Base-by-base conservation (phyloP, 352 stramenopile species). In the Globisporangium rhizosaccharum region DNA sequence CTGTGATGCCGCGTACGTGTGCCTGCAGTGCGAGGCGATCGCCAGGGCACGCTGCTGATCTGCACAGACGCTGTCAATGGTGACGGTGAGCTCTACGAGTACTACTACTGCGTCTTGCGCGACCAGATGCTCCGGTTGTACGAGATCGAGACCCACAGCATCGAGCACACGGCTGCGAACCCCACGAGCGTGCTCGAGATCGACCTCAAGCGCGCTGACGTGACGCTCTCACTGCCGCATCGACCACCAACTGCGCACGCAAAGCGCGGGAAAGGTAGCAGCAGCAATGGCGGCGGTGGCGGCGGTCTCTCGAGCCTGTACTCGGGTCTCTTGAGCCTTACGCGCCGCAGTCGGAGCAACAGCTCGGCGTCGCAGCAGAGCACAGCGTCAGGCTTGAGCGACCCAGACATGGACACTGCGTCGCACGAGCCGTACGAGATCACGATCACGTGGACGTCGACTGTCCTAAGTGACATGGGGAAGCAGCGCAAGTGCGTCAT, bases 51-150 rank as follows among this genome's bases (percentile, higher is more conserved):
- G 0, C 52, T 85, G 14, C 47, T 85, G 2, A 58, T 71, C 39
- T 61, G 59, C 25, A 57, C 53, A 14, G 48, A 53, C 15, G 41
- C 52, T 1, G 39, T n/a, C 1, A 30, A 17, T 15, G 45, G 56
- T 17, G 46, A 58, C 6, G 56, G 48, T 30, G 67, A 53, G 36
- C 62, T 53, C 17, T 82, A 80, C 33, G 61, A 79, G 45, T 50
- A 73, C 28, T 74, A 71, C 53, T 59, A 73, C 36, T 82, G 72
- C 57, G 56, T 56, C 5, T 58, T 85, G 10, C 63, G 62, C 33
- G 56, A 67, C 12, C 68, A 67, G 42, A 72, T 67, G 36, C 60
- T 85, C 41, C 68, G 52, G 12, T 52, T 80, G 7, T 82, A 69
- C 54, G 63, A 73, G 28, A 50, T 59, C 18, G 59, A 59, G 37